Evolutionary conservation across 75 land plant genomes (phyloP).

Genomic region (Ceratopteris richardii): DNA sequence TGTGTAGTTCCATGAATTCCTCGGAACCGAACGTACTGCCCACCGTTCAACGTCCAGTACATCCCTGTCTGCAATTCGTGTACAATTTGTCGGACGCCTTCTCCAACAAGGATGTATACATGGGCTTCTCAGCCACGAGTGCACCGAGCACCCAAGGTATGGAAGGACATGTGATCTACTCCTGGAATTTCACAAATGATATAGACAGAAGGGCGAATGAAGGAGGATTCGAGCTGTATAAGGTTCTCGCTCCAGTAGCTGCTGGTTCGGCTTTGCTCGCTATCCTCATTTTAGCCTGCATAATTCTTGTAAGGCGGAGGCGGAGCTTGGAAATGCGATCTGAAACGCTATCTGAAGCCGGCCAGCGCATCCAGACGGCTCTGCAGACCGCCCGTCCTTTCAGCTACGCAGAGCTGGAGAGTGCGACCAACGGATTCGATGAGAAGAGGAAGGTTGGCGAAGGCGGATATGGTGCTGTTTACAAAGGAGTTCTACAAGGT

Average conservation of each 20-base stretch:
- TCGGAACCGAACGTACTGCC: too few species aligned
- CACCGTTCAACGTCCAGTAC: too few species aligned
- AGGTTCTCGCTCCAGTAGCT: not conserved
- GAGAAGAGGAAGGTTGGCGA: constrained; percentile 1
- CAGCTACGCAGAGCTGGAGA: constrained; percentile 4
- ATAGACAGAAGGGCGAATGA: not conserved
- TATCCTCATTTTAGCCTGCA: not conserved
- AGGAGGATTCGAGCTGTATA: not conserved
- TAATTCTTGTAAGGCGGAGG: not conserved
- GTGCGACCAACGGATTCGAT: not conserved
- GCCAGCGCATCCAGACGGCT: not conserved
- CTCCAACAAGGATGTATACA: not conserved
- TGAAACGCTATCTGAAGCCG: not conserved
- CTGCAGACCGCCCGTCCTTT: not conserved
- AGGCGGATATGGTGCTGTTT: not conserved
- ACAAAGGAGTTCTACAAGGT: not conserved
- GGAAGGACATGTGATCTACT: not conserved
- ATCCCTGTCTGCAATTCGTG: not conserved
- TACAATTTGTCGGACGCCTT: not conserved
- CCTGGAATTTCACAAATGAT: not conserved
- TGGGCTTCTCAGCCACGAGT: not conserved
- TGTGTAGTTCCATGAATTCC: too few species aligned
- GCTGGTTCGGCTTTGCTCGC: not conserved
- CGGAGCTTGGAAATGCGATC: not conserved
- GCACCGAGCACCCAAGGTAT: not conserved